phyloP scores from a whole-genome alignment of 2,329 filamentous ascomycete species.

The Fusarium sp. region DNA sequence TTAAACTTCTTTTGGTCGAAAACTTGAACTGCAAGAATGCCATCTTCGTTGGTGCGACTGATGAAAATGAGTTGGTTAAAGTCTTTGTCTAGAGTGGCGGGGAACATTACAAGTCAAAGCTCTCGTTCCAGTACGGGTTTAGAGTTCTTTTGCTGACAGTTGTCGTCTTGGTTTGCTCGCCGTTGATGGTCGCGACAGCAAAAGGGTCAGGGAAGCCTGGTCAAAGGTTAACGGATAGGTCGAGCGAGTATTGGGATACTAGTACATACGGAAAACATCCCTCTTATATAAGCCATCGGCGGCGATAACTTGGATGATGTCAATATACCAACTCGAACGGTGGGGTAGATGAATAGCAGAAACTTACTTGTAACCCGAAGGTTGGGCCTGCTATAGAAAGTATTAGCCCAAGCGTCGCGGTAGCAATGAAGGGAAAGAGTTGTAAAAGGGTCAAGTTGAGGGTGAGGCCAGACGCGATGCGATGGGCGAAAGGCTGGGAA shows the following conservation, averaged over 20 bases:
- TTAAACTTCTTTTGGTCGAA: slow-evolving; percentile 99
- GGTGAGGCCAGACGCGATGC: slow-evolving; percentile 20
- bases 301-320: slow-evolving; percentile 82
- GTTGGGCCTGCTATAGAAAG: slow-evolving; percentile 76
- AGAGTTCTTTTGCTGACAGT: slow-evolving; percentile 96
- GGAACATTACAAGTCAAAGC: slow-evolving; percentile 90
- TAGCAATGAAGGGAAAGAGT: slow-evolving; percentile 1
- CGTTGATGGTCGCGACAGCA: slow-evolving; percentile 95
- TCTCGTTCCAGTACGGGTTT: slow-evolving; percentile 99
- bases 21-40: slow-evolving; percentile 96
- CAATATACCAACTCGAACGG: slow-evolving; percentile 49
- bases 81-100: slow-evolving; percentile 22
- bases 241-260: not conserved
- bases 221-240: slow-evolving; percentile 46
- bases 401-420: slow-evolving; percentile 48
- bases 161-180: slow-evolving; percentile 98
- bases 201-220: slow-evolving; percentile 97
- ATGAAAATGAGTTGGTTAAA: slow-evolving; percentile 29
- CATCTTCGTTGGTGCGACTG: slow-evolving; percentile 92
- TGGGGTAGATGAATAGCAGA: slow-evolving; percentile 39
- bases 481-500: slow-evolving; percentile 21
- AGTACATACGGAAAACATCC: slow-evolving; percentile 93
- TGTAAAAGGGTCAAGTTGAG: not conserved
- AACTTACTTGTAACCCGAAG: slow-evolving; percentile 90
- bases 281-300: slow-evolving; percentile 98